Evolutionary conservation across 176 grass and related monocot species (phyloP), one percentile per base, ranked within the genome.

Genomic region (Alopecurus myosuroides): DNA sequence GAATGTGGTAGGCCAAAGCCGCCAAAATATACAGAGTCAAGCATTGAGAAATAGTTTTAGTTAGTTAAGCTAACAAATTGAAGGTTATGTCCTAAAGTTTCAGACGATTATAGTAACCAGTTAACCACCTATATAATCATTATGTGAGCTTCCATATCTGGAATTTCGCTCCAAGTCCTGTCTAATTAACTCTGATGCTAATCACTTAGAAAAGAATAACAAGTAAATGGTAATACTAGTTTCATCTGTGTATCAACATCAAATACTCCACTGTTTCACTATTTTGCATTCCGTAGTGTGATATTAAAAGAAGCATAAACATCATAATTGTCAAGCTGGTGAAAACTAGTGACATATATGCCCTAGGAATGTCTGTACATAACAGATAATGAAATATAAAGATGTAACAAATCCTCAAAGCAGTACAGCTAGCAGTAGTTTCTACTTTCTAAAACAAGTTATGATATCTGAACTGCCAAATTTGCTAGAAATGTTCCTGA

Each of bases 371-470:
- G 53, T 35, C 22, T 40, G n/a, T 33, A 37, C 51, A 28, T 61
- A 22, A 81, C 42, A 26, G 55, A 30, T 49, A n/a, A 73, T 57
- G 26, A 29, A 85, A 60, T 20, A 77, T 67, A 84, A 76, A 75
- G 5, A 60, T 88, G 39, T 40, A 78, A 76, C 28, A 37, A 85
- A 26, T 85, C 45, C 29, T 77, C 50, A 33, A 72, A 29, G 39
- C 40, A 78, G 34, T 71, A 49, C 3, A 3, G 2, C 9, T 52
- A 85, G 79, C 3, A 13, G 22, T 85, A 85, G 17, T 48, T 81
- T 81, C 18, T 25, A 80, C 23, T 68, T 89, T 81, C 31, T 23
- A 80, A 7, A 74, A 20, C 37, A 34, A 57, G 58, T 48, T 81
- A 41, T 41, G 70, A 48, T 61, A 77, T 25, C 29, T n/a, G 25